Evolutionary conservation across 768 basidiomycete genomes (phyloP), one percentile per base, ranked within the genome.

Genomic region (Pulveroboletus sp.): DNA sequence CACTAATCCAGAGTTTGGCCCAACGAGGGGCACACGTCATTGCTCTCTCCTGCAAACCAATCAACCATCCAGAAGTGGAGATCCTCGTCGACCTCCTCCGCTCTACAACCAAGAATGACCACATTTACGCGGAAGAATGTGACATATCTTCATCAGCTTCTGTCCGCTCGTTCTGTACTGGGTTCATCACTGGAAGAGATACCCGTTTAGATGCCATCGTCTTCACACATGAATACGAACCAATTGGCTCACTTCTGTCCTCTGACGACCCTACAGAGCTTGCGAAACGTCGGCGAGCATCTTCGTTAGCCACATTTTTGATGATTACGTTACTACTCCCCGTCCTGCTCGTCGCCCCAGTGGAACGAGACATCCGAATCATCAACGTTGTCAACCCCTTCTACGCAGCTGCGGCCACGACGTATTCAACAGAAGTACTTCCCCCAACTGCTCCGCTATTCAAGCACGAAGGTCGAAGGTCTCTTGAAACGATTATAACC

Each of bases 311-410:
- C 18, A 86, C 85, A 2, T 94, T 93, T 69, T 71, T 93, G 48
- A 76, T 93, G 6, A 75, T 80, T 7, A 93, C 91, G 2, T 73
- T 89, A 6, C 75, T 96, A 0, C 76, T 95, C 0, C 92, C 93
- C 3, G 75, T 79, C 27, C 71, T 95, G 4, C 80, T 96, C 14
- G 81, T 87, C 24, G 85, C 89, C 0, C 92, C 93, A 0, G 74
- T 78, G n/a, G 93, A 93, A 63, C 78, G 93, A 32, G 89, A 93
- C 55, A 90, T 96, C 37, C 85, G 93, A n/a, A 80, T 96, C 55
- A 73, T 97, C 63, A 84, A 83, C 49, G 75, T 93, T 36, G 78
- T 94, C 62, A 92, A 93, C 51, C 92, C 92, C 3, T 90, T 91
- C 57, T 96, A 95, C 58, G 84, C 91, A 2, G 90, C 93, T 1